A percentile compares a stretch with the other conserved stretches of the same genome.
Conservation (phyloP, 495 filamentous ascomycete species). For the Gamarada debralockiae region DNA sequence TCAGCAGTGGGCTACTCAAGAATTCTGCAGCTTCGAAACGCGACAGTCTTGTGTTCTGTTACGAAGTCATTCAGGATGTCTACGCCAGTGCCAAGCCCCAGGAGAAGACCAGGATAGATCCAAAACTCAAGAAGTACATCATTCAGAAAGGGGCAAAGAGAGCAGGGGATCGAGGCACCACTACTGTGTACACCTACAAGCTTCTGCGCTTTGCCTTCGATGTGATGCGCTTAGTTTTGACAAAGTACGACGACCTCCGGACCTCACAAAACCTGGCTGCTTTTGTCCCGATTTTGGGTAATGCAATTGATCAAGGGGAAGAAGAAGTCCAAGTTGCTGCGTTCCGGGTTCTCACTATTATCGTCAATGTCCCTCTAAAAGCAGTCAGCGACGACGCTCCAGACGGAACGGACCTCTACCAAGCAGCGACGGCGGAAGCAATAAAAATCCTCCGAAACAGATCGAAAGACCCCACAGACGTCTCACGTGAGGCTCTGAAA, state of each 20-base stretch:
- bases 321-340: constrained; percentile 89
- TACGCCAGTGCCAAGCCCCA: constrained; percentile 54
- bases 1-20: constrained; percentile 74
- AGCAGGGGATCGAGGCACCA: constrained; percentile 58
- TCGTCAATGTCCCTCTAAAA: constrained; percentile 79
- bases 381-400: constrained; percentile 55
- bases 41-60: constrained; percentile 85
- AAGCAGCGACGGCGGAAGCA: constrained; percentile 75
- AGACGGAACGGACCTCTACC: constrained; percentile 60
- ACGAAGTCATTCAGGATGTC: constrained; percentile 84
- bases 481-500: constrained; percentile 82
- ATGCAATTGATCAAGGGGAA: constrained; percentile 73
- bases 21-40: constrained; percentile 73
- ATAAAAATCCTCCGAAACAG: constrained; percentile 65
- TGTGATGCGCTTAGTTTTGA: constrained; percentile 72
- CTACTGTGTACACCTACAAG: constrained; percentile 77
- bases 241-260: constrained; percentile 74
- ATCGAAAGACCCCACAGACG: constrained; percentile 67
- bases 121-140: constrained; percentile 66
- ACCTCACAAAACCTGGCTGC: constrained; percentile 74
- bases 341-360: constrained; percentile 74
- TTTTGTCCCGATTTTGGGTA: constrained; percentile 84
- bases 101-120: constrained; percentile 44
- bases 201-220: constrained; percentile 83
- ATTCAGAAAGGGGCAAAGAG: constrained; percentile 72